Percentiles rank a stretch among this genome's conserved stretches.
Evolutionary conservation across 768 basidiomycete species (phyloP).

Genomic region (Gymnopilus dilepis): DNA sequence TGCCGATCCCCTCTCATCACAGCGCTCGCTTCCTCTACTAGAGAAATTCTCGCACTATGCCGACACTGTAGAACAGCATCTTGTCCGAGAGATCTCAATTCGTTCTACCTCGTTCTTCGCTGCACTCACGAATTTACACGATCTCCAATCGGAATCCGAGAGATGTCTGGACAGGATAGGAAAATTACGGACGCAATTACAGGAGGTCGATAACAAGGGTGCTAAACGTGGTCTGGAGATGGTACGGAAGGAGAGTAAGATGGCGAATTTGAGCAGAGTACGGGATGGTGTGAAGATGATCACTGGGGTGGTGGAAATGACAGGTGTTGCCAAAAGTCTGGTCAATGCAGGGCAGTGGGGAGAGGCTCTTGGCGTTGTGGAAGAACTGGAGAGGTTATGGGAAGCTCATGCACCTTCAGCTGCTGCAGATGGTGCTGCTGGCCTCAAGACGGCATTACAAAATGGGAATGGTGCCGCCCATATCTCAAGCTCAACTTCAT

Average conservation of each 20-base stretch:
- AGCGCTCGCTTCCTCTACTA: conserved; percentile 75
- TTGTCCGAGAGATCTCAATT: conserved; percentile 88
- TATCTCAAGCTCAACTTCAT: conserved; percentile 28
- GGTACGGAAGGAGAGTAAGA: conserved; percentile 65
- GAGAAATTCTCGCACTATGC: conserved; percentile 92
- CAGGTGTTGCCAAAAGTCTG: conserved; percentile 68
- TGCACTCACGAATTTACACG: conserved; percentile 91
- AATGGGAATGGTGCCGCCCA: conserved; percentile 28
- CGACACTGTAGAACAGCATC: conserved; percentile 93
- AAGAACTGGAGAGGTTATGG: conserved; percentile 69
- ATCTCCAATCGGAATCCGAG: conserved; percentile 88
- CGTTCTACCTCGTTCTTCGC: conserved; percentile 96
- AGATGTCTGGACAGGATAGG: conserved; percentile 80
- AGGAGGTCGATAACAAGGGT: conserved; percentile 75
- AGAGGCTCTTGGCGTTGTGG: conserved; percentile 78
- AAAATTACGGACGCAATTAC: conserved; percentile 71
- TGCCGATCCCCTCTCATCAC: conserved; percentile 63
- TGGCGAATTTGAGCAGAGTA: conserved; percentile 64
- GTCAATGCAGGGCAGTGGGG: conserved; percentile 90
- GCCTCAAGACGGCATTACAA: conserved; percentile 8
- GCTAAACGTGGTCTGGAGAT: conserved; percentile 83
- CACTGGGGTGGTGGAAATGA: conserved; percentile 77
- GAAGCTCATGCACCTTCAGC: conserved; percentile 25
- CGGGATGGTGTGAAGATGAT: conserved; percentile 68
- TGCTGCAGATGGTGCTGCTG: conserved; percentile 11